phyloP scores from a whole-genome alignment of 331 rosid species.

The Cydonia oblonga region DNA sequence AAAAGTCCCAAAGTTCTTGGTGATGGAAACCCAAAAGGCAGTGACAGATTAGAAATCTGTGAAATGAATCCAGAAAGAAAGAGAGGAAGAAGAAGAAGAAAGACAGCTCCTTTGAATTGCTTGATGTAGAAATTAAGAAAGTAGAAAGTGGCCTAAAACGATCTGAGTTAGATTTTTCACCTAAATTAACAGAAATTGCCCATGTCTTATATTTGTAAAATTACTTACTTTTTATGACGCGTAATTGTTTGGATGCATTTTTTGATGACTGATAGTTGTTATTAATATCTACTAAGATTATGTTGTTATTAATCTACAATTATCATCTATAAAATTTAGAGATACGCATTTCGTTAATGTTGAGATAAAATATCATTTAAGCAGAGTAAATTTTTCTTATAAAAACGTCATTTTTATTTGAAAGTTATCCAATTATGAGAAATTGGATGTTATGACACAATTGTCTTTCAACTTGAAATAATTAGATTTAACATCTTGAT shows the following conservation, averaged over 20 bases:
- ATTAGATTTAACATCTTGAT: not conserved
- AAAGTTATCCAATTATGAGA: too few relatives aligned
- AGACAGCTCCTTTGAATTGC: not conserved
- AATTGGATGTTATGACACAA: not conserved
- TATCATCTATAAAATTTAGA: not conserved
- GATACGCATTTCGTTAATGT: not conserved
- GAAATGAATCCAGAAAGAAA: not conserved
- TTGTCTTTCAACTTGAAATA: not conserved
- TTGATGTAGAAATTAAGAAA: conserved; percentile 16
- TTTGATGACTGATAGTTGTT: not conserved
- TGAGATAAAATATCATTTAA: too few relatives aligned
- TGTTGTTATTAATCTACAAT: not conserved
- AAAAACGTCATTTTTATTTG: too few relatives aligned
- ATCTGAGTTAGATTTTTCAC: conserved; percentile 14
- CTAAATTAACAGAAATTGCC: conserved; percentile 30
- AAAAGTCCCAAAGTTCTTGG: conserved; percentile 6
- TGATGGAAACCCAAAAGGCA: conserved; percentile 11
- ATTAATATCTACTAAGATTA: not conserved
- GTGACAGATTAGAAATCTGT: not conserved
- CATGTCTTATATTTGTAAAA: not conserved
- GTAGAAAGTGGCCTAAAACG: conserved; percentile 1
- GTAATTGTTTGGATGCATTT: not conserved
- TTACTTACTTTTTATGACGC: not conserved
- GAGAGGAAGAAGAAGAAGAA: not conserved
- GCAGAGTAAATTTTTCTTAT: not conserved